A percentile compares a stretch with the other conserved stretches of the same genome.
Conservation (phyloP, 148 eudicot species). For the Limonium bicolor region DNA sequence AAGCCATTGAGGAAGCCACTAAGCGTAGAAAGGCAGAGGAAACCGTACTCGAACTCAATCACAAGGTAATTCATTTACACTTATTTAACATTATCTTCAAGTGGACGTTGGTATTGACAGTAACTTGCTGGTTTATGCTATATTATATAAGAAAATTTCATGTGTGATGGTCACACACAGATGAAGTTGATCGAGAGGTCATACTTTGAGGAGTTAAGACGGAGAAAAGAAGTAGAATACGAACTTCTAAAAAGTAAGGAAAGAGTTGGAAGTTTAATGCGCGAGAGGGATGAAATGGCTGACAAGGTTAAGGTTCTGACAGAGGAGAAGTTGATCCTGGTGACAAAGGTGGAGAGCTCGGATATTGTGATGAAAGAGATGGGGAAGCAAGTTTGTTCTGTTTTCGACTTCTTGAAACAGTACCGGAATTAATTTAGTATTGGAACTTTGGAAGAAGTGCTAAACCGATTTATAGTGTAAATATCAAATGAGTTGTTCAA, state of each 20-base stretch:
- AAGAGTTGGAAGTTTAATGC: slow-evolving; percentile 30
- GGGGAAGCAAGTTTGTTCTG: slow-evolving; percentile 50
- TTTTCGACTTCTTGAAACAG: slow-evolving; percentile 45
- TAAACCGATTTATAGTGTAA: no score
- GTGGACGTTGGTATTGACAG: no score
- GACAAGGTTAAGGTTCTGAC: slow-evolving; percentile 29
- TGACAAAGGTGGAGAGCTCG: slow-evolving; percentile 28
- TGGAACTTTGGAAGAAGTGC: no score
- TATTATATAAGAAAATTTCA: no score
- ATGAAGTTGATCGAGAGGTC: slow-evolving; percentile 34
- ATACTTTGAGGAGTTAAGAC: slow-evolving; percentile 38
- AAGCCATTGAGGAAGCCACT: slow-evolving; percentile 59
- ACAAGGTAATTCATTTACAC: no score
- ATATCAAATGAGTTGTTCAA: no score
- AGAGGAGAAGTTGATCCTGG: slow-evolving; percentile 38
- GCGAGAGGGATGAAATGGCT: slow-evolving; percentile 16
- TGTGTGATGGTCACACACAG: no score
- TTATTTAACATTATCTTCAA: no score
- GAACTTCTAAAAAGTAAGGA: slow-evolving; percentile 27
- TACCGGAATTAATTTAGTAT: no score
- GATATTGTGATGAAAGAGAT: slow-evolving; percentile 29
- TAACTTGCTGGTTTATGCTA: no score
- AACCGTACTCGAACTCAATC: slow-evolving; percentile 40
- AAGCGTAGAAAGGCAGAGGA: slow-evolving; percentile 62
- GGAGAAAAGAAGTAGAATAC: slow-evolving; percentile 41